These are phyloP conservation scores for Kappamyces sp. DNA, from an alignment of 192 early-diverging fungal species.

Conservation along the genomic window DNA sequence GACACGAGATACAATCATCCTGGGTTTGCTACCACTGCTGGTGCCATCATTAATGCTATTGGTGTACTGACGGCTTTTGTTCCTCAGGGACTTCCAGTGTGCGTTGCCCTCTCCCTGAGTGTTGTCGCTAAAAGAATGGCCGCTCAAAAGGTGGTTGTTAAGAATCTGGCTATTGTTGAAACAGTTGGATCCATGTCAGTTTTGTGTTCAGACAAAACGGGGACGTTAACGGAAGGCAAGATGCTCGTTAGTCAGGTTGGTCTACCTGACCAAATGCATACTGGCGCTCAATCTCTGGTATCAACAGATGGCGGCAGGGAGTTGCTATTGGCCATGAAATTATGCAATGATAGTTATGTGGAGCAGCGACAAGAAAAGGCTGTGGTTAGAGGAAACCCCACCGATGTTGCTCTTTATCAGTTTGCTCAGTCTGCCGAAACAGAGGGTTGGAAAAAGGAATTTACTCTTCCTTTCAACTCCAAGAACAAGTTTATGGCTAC, in stretches of 20 bases:
- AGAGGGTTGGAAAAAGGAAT: slow-evolving; percentile 39
- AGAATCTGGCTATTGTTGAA: slow-evolving; percentile 81
- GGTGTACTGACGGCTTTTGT: slow-evolving; percentile 29
- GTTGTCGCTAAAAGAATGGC: slow-evolving; percentile 74
- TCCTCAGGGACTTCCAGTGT: slow-evolving; percentile 67
- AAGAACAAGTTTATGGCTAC: slow-evolving; percentile 54
- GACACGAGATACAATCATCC: slow-evolving; percentile 7
- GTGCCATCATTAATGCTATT: slow-evolving; percentile 25
- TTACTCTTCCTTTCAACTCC: slow-evolving; percentile 57
- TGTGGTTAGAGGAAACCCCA: no score
- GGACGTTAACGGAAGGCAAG: slow-evolving; percentile 75
- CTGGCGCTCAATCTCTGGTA: no score
- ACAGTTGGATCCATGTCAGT: slow-evolving; percentile 77
- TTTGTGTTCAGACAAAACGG: slow-evolving; percentile 85
- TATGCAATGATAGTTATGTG: no score
- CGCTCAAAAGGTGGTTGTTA: slow-evolving; percentile 59
- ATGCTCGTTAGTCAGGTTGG: slow-evolving; percentile 59
- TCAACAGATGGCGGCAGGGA: not conserved
- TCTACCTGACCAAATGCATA: no score
- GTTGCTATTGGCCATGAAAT: not conserved
- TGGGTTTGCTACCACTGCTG: slow-evolving; percentile 16
- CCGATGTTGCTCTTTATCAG: no score
- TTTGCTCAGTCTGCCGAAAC: slow-evolving; percentile 2
- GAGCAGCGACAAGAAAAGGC: no score
- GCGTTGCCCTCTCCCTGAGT: slow-evolving; percentile 68